phyloP scores from a whole-genome alignment of 23 red algal genomes.

The Gracilariopsis chorda region DNA sequence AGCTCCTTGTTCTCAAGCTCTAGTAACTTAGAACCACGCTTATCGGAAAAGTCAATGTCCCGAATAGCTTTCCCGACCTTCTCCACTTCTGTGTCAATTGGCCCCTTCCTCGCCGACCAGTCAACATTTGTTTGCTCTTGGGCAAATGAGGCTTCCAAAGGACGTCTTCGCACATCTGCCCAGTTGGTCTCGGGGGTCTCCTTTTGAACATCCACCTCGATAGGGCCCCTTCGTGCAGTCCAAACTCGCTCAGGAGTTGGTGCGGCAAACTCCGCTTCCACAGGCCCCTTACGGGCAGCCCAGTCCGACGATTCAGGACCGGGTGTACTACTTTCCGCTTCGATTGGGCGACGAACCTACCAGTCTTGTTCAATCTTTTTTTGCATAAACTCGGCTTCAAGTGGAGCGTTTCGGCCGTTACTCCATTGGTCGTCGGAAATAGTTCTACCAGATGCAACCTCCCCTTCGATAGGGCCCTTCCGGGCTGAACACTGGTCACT shows the following conservation, averaged over 20 bases:
- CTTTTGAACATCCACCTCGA: background rate
- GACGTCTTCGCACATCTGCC: conserved; percentile 29
- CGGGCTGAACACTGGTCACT: no score
- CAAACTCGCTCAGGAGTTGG: conserved; percentile 24
- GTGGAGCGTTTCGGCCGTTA: conserved; percentile 1
- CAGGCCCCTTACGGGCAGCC: conserved; percentile 27
- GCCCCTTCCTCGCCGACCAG: conserved; percentile 28
- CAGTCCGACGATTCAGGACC: background rate
- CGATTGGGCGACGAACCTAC: conserved; percentile 25
- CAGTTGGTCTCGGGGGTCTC: background rate
- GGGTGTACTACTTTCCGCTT: background rate
- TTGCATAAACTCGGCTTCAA: conserved; percentile 46
- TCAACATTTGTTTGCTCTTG: background rate
- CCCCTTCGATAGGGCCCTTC: conserved; percentile 54
- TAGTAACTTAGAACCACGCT: conserved; percentile 2
- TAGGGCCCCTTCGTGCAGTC: conserved; percentile 33
- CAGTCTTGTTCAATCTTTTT: conserved; percentile 34
- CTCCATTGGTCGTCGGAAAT: conserved; percentile 42
- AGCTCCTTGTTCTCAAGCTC: background rate
- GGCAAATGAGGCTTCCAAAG: background rate
- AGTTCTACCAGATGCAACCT: background rate
- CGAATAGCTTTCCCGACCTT: background rate
- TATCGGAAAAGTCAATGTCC: conserved; percentile 13
- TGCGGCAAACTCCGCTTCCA: conserved; percentile 48
- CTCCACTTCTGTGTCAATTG: conserved; percentile 38